A percentile compares a stretch with the other conserved stretches of the same genome.
phyloP scores from a whole-genome alignment of 352 stramenopile genomes.

The Phytopythium litorale region DNA sequence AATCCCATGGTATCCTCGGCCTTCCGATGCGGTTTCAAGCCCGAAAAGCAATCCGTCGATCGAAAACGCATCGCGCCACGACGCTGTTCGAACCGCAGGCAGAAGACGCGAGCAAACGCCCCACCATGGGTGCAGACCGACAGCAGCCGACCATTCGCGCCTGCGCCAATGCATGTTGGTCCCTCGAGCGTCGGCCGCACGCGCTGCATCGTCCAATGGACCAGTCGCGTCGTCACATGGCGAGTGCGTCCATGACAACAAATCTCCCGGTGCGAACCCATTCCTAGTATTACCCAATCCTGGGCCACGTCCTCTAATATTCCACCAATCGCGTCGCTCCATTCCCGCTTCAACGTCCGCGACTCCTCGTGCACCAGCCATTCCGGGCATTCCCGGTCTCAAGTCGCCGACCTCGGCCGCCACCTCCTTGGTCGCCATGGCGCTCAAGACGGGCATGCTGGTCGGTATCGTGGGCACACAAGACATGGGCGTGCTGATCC shows the following conservation, averaged over 20 bases:
- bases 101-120: too few species aligned
- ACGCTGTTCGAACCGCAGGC: too few species aligned
- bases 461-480: slow-evolving; percentile 47
- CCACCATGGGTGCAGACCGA: neutral
- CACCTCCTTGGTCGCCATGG: slow-evolving; percentile 17
- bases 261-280: neutral
- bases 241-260: neutral
- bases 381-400: neutral
- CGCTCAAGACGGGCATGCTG: slow-evolving; percentile 52
- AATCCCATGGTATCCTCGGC: too few species aligned
- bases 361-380: neutral
- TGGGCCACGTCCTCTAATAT: neutral
- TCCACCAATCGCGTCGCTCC: neutral
- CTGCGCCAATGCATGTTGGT: too few species aligned
- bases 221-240: neutral
- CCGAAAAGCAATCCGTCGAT: too few species aligned
- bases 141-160: too few species aligned
- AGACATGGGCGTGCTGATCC: slow-evolving; percentile 57
- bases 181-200: too few species aligned
- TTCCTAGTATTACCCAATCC: neutral
- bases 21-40: too few species aligned
- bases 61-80: too few species aligned
- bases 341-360: neutral
- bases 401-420: neutral
- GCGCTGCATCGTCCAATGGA: too few species aligned